Base-by-base conservation (phyloP, 2,329 filamentous ascomycete genomes). In the Ophiostoma sp. region DNA sequence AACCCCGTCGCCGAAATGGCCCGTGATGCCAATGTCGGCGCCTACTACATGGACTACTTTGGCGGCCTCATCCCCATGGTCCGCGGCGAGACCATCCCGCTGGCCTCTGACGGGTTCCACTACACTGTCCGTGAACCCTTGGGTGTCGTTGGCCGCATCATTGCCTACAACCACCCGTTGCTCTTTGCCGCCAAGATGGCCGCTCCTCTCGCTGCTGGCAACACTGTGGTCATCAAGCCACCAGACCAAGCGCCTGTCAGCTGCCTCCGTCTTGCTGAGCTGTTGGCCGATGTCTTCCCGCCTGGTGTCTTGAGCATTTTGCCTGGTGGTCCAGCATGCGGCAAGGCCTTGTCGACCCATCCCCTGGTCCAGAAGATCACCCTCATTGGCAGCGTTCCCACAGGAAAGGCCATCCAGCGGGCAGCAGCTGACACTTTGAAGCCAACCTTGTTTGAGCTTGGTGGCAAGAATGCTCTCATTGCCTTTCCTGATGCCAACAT, bases 401-500 rank as follows among this genome's bases (percentile, higher is more conserved):
- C 72, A 3, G 74, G 74, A 19, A 72, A 70, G 48, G 61, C 61
- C 17, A 73, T 75, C 33, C 61, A 66, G n/a, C 55, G 72, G 39
- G 69, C 70, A 15, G 72, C 74, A 11, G 74, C 74, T 19, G 74
- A 72, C 71, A 70, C 59, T 7, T 68, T 75, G 9, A 74, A 74
- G 63, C 71, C 69, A 25, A 72, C 71, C 3, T 50, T 66, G 17
- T 72, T 75, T 36, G 74, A 75, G 68, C 84, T 85, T 55, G 87
- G 87, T 72, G 88, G 89, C 5, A 90, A 90, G 50, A 85, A 88
- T 12, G 88, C 89, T 1, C 84, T 92, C 25, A 85, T 97, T 69
- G 86, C 97, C 55, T 88, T 97, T 0, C 92, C 93, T 0, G 93
- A 96, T 78, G 92, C 92, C 11, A 89, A 93, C 70, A 81, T 95